Base-by-base conservation (phyloP, 306 rosid species). In the Acacia melanoxylon region DNA sequence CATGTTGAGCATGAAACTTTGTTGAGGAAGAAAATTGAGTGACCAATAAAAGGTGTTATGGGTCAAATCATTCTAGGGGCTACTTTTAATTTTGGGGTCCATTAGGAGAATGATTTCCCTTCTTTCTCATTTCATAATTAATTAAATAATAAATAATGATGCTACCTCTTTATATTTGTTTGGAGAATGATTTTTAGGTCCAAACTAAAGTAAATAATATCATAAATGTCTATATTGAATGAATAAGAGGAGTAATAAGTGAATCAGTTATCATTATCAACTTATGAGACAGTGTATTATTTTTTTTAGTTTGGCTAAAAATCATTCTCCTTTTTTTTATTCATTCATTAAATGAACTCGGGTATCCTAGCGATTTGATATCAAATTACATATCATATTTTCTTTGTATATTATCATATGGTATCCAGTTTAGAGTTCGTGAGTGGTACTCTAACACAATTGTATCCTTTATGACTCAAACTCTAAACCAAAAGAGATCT, bases 21-120 rank as follows among this genome's bases (percentile, higher is more conserved):
- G 67, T 9, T 33, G 77, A 22, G 29, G 8, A 8, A 8, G 37
- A 13, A 16, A 82, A 41, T 20, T 68, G 49, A 69, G 74, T 41
- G 86, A 25, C 68, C 68, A 61, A 70, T 79, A 63, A 75, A 67
- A 59, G 31, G 17, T 59, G 72, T 69, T 74, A 59, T 48, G 10
- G 82, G 82, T 79, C 84, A 70, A 75, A 31, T 61, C 82, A 42
- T 67, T n/a, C 4, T 17, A 76, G 19, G 17, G 48, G 46, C 80
- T 79, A 70, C 35, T 25, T 68, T 82, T 78, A 68, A 61, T 68
- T 68, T 70, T 12, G 72, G 80, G 86, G 35, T 45, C 82, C 83
- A 61, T 66, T 22, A 1, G 27, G 54, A 75, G 20, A 68, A 61
- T 85, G 58, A 79, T 79, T 82, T 63, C 56, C 49, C 84, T 58